Evolutionary conservation across 1,284 basidiomycete species (phyloP).

Genomic region (Anthracocystis panici-leucophaei): DNA sequence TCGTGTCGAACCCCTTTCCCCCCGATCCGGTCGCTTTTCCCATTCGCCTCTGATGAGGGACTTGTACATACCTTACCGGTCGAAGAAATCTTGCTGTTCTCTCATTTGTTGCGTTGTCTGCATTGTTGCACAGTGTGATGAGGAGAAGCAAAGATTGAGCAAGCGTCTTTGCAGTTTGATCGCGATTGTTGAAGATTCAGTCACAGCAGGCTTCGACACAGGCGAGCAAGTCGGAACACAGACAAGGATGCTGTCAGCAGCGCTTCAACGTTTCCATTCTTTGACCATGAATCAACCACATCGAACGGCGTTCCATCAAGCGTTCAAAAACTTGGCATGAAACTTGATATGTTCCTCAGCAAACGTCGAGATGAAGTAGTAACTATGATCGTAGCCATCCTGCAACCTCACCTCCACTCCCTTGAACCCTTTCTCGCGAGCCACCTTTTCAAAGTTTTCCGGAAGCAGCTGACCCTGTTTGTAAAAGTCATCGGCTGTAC

Average conservation of each 20-base stretch:
- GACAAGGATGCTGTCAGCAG: background rate
- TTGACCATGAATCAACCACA: background rate
- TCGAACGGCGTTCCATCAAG: background rate
- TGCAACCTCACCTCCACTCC: constrained; percentile 84
- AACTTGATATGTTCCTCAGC: constrained; percentile 69
- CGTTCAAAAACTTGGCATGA: constrained; percentile 65
- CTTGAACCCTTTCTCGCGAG: constrained; percentile 79
- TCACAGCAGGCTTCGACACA: background rate
- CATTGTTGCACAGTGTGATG: background rate
- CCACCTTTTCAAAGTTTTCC: constrained; percentile 84
- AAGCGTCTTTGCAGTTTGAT: too few species aligned
- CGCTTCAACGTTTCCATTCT: background rate
- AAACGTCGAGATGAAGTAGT: constrained; percentile 77
- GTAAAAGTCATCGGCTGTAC: constrained; percentile 87
- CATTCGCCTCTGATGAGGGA: constrained; percentile 5
- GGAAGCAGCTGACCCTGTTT: constrained; percentile 86
- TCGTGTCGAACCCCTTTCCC: constrained; percentile 11
- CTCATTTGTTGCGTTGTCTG: background rate
- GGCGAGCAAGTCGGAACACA: background rate
- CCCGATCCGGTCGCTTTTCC: constrained; percentile 7
- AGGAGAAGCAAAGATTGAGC: background rate
- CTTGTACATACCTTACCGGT: constrained; percentile 3
- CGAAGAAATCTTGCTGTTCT: constrained; percentile 14
- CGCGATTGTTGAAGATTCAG: too few species aligned
- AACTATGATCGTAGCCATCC: constrained; percentile 87